A percentile compares a stretch with the other conserved stretches of the same genome.
phyloP scores from a whole-genome alignment of 208 protist species.

The Leishmania aethiopica region DNA sequence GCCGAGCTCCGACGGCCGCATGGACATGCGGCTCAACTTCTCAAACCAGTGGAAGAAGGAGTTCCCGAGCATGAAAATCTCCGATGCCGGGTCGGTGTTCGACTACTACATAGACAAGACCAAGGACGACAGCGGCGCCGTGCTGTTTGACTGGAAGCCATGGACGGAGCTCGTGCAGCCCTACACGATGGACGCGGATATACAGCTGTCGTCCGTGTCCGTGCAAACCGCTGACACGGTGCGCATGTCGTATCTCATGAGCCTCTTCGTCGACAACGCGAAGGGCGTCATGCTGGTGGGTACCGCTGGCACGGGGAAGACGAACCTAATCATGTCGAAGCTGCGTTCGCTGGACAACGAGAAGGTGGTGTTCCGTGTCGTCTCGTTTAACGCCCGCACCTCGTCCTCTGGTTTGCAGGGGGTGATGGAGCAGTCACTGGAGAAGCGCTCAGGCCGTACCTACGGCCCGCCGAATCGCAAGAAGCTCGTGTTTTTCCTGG shows the following conservation, averaged over 20 bases:
- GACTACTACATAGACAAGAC: constrained; percentile 96
- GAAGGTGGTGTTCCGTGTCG: constrained; percentile 91
- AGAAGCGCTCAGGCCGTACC: constrained; percentile 96
- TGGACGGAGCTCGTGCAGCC: constrained; percentile 94
- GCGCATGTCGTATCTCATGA: constrained; percentile 95
- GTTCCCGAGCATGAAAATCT: constrained; percentile 93
- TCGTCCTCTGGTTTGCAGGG: constrained; percentile 93
- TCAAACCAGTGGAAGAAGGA: constrained; percentile 96
- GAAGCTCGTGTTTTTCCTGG: constrained; percentile 98
- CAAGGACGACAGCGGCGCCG: constrained; percentile 81
- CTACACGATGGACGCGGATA: constrained; percentile 90
- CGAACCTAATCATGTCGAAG: constrained; percentile 97
- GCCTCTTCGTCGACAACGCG: constrained; percentile 93
- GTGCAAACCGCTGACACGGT: constrained; percentile 96
- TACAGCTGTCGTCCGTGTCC: constrained; percentile 91
- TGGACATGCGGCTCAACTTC: constrained; percentile 95
- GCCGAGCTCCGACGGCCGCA: constrained; percentile 93
- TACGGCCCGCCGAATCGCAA: constrained; percentile 97
- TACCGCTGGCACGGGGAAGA: constrained; percentile 97
- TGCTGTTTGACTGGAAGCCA: constrained; percentile 88
- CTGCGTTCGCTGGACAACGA: constrained; percentile 92
- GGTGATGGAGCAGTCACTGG: constrained; percentile 96
- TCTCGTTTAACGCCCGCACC: constrained; percentile 97
- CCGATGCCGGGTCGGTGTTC: constrained; percentile 93
- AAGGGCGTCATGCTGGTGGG: constrained; percentile 97